These are phyloP conservation scores for Pyrrhoderma lamaoense DNA, from an alignment of 1,284 basidiomycete species.

Conservation along the genomic window DNA sequence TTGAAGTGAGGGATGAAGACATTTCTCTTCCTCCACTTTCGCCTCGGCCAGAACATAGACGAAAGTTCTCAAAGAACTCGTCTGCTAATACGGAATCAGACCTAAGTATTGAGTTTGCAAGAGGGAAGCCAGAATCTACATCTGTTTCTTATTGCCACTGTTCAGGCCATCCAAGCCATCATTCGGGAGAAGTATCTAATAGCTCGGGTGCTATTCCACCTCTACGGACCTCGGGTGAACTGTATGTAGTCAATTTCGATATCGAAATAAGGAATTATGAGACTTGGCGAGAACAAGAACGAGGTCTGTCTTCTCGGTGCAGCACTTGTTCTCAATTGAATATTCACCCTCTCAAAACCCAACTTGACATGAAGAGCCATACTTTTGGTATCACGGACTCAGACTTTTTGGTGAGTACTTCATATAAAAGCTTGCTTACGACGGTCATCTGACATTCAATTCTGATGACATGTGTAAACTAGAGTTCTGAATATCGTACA, in stretches of 20 bases:
- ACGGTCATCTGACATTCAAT: too few species aligned
- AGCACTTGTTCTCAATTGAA: not conserved
- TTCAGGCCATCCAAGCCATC: conserved; percentile 15
- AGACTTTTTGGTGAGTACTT: not conserved
- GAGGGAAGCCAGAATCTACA: too few species aligned
- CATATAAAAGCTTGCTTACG: not conserved
- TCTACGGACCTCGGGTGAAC: conserved; percentile 8
- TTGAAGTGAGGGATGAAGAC: too few species aligned
- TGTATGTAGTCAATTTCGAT: conserved; percentile 10
- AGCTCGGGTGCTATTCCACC: conserved; percentile 1
- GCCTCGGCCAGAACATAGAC: too few species aligned
- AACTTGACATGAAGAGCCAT: not conserved
- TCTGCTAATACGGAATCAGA: too few species aligned
- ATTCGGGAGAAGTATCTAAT: conserved; percentile 2
- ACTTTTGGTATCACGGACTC: conserved; percentile 4
- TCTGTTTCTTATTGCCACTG: too few species aligned
- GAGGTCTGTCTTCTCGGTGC: not conserved
- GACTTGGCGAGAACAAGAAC: not conserved
- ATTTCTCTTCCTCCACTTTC: too few species aligned
- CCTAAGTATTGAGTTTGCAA: too few species aligned
- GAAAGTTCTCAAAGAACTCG: too few species aligned
- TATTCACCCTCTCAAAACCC: not conserved
- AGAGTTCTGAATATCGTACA: not conserved
- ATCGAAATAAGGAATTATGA: conserved; percentile 12
- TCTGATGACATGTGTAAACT: not conserved